Evolutionary conservation across 257 asterid genomes (phyloP).

Genomic region (Verbena officinalis): DNA sequence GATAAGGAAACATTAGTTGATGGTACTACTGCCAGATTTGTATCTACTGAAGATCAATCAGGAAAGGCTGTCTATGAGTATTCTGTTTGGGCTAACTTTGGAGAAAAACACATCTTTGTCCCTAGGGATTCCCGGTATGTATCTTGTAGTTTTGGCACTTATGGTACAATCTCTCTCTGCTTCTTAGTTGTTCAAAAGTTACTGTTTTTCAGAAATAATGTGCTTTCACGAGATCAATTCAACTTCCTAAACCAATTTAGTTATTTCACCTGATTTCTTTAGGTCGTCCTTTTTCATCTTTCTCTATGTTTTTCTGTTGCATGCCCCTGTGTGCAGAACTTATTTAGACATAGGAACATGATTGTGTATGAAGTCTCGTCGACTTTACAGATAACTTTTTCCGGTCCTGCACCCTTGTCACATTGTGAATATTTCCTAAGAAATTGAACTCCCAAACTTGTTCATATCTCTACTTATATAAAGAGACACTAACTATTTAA

Average conservation of each 20-base stretch:
- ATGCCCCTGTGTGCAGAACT: conserved; percentile 1
- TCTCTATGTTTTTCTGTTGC: conserved; percentile 15
- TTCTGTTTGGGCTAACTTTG: conserved; percentile 78
- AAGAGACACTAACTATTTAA: conserved; percentile 5
- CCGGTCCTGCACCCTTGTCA: not conserved
- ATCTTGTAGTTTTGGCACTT: conserved; percentile 24
- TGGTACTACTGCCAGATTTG: conserved; percentile 51
- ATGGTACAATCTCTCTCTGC: conserved; percentile 16
- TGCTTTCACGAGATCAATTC: conserved; percentile 20
- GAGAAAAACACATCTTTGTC: conserved; percentile 63
- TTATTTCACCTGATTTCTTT: conserved; percentile 15
- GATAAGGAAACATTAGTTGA: conserved; percentile 53
- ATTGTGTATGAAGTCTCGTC: not conserved
- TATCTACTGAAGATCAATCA: conserved; percentile 51
- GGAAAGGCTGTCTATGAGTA: conserved; percentile 58
- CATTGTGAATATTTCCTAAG: not conserved
- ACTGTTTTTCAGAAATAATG: not conserved
- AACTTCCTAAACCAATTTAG: not conserved
- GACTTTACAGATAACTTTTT: not conserved
- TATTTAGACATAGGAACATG: conserved; percentile 13
- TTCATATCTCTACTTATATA: not conserved
- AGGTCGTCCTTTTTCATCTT: conserved; percentile 4
- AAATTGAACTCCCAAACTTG: not conserved
- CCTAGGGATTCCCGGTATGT: conserved; percentile 82
- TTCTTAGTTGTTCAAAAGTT: conserved; percentile 10